Evolutionary conservation across 1,284 basidiomycete species (phyloP), one percentile per base, ranked within the genome.

Genomic region (Kalmanozyma brasiliensis): DNA sequence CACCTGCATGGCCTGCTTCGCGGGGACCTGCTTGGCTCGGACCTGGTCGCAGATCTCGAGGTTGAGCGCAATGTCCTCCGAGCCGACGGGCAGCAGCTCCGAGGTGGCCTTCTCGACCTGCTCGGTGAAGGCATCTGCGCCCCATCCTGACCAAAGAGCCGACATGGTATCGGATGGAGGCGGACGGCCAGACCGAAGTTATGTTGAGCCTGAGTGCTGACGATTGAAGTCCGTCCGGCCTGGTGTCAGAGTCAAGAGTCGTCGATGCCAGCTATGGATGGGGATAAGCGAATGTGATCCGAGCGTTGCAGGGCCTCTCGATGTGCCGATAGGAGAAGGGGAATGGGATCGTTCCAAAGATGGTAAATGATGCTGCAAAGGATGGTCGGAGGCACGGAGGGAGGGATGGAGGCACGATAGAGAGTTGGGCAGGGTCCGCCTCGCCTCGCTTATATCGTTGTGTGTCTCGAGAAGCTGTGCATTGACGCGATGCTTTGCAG

Each of bases 41-140:
- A 99, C 75, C 84, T 95, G 90, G 84, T 98, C 95, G 72, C 93
- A 94, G 85, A 98, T 92, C 81, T 98, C 94, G 65, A 98, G 89
- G 78, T 93, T 93, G 70, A 94, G 86, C 3, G 92, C 92, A 40
- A 98, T 94, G 82, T 98, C 94, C 82, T 95, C 93, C 17, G 84
- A 74, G 81, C 84, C 46, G 69, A 85, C 74, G 36, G 93, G 92
- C 47, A 93, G 84, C 29, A 93, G 86, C 82, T 94, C 92, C 13
- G 92, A 93, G 20, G 93, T 95, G 37, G 92, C 91, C 84, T 92
- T 93, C 84, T 94, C 93, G 26, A 77, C 74, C 36, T 72, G 69
- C 23, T 77, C 77, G 9, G 67, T 66, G 56, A 78, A 78, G 46
- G 75, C 67, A 37, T 78, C 77, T 5, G 75, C 52, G 55, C 70